Percentiles rank a stretch among this genome's conserved stretches.
phyloP scores from a whole-genome alignment of 176 grass and related monocot genomes.

The Carex parvula region DNA sequence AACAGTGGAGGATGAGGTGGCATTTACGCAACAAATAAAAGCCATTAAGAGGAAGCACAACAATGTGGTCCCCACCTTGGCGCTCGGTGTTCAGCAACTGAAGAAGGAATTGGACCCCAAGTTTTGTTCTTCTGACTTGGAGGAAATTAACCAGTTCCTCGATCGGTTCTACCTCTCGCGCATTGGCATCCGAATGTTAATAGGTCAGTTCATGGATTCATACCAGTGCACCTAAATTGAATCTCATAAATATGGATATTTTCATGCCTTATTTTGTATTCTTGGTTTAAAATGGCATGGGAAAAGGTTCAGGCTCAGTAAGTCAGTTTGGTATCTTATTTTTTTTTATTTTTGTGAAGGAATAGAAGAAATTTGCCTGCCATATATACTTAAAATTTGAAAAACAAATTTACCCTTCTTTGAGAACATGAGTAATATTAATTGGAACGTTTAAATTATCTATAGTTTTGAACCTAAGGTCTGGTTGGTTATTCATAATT shows the following conservation, averaged over 20 bases:
- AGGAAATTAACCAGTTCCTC: slow-evolving; percentile 78
- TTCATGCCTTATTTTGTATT: background rate
- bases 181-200: slow-evolving; percentile 92
- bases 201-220: slow-evolving; percentile 56
- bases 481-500: background rate
- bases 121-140: slow-evolving; percentile 39
- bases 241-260: slow-evolving; percentile 14
- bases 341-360: background rate
- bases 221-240: slow-evolving; percentile 33
- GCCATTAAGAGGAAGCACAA: slow-evolving; percentile 85
- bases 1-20: slow-evolving; percentile 46
- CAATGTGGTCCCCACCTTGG: slow-evolving; percentile 88
- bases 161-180: slow-evolving; percentile 94
- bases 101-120: slow-evolving; percentile 56
- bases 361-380: background rate
- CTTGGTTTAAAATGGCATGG: background rate
- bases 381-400: background rate
- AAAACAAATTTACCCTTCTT: background rate
- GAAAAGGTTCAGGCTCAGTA: background rate
- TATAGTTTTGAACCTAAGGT: background rate
- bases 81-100: slow-evolving; percentile 79
- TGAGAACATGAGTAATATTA: too few relatives aligned
- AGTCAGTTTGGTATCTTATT: background rate
- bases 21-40: slow-evolving; percentile 75
- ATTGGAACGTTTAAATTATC: background rate